Percentiles rank a stretch among this genome's conserved stretches.
Conservation (phyloP, 441 rosid species). For the Pelargonium myrrhifolium region DNA sequence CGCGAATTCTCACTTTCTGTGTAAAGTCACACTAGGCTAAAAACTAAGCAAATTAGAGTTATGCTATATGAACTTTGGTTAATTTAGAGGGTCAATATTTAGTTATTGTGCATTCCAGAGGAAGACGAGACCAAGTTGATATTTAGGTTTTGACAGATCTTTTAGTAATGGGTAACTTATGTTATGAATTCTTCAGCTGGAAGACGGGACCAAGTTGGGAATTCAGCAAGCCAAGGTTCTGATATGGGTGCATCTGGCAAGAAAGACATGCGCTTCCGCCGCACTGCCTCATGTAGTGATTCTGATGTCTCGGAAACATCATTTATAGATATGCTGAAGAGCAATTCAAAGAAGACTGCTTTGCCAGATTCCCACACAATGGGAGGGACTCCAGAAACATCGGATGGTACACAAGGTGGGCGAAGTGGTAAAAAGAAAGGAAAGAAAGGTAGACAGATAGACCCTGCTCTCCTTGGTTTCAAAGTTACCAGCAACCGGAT, state of each 20-base stretch:
- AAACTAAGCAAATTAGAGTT: no score
- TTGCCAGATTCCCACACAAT: constrained; percentile 17
- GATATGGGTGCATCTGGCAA: constrained; percentile 25
- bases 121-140: no score
- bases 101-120: no score
- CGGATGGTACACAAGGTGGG: constrained; percentile 28
- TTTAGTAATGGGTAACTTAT: background rate
- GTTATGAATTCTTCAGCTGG: constrained; percentile 21
- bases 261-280: constrained; percentile 32
- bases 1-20: no score
- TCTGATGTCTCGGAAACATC: constrained; percentile 44
- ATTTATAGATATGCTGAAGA: constrained; percentile 58
- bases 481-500: constrained; percentile 46
- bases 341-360: constrained; percentile 33
- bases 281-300: constrained; percentile 32
- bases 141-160: no score
- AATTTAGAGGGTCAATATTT: background rate
- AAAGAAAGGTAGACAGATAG: constrained; percentile 41
- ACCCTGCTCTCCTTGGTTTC: constrained; percentile 43
- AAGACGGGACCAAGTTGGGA: constrained; percentile 25
- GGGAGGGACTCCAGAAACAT: constrained; percentile 20
- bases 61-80: no score
- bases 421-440: constrained; percentile 38
- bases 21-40: no score
- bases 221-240: constrained; percentile 15